Evolutionary conservation across 2,329 filamentous ascomycete genomes (phyloP).

Genomic region (Pseudocercospora cruenta): DNA sequence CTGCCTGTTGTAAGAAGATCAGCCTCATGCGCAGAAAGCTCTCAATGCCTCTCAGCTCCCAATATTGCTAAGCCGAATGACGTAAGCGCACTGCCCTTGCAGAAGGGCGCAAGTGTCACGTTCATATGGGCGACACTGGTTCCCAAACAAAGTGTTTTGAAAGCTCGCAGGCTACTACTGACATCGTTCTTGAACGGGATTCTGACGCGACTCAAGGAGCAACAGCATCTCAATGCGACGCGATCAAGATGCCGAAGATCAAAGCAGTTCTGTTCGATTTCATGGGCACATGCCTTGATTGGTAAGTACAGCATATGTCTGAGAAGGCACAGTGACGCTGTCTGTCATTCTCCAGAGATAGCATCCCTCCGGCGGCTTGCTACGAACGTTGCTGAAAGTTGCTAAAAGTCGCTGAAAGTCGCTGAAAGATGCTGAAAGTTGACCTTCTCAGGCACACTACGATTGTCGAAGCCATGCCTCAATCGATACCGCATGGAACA

Average conservation of each 20-base stretch:
- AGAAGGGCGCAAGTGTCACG: conserved; percentile 1
- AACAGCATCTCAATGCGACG: background rate
- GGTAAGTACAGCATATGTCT: conserved; percentile 23
- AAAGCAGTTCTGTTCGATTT: conserved; percentile 61
- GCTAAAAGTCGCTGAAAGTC: too few relatives aligned
- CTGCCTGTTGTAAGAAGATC: background rate
- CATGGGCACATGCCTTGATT: conserved; percentile 63
- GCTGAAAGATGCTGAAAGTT: background rate
- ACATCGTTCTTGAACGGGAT: background rate
- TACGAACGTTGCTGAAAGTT: too few relatives aligned
- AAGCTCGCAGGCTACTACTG: background rate
- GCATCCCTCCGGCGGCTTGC: too few relatives aligned
- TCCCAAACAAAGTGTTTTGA: background rate
- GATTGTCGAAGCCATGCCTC: conserved; percentile 14
- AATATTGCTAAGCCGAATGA: background rate
- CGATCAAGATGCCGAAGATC: conserved; percentile 13
- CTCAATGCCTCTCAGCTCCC: too few relatives aligned
- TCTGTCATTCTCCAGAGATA: too few relatives aligned
- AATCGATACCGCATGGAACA: conserved; percentile 8
- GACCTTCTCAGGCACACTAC: conserved; percentile 43
- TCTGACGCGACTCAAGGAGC: background rate
- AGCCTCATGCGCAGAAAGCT: background rate
- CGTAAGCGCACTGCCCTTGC: background rate
- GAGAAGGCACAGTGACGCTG: too few relatives aligned
- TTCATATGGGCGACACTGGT: background rate